These are phyloP conservation scores for Leucogyrophana mollusca DNA, from an alignment of 768 basidiomycete genomes.

Conservation along the genomic window DNA sequence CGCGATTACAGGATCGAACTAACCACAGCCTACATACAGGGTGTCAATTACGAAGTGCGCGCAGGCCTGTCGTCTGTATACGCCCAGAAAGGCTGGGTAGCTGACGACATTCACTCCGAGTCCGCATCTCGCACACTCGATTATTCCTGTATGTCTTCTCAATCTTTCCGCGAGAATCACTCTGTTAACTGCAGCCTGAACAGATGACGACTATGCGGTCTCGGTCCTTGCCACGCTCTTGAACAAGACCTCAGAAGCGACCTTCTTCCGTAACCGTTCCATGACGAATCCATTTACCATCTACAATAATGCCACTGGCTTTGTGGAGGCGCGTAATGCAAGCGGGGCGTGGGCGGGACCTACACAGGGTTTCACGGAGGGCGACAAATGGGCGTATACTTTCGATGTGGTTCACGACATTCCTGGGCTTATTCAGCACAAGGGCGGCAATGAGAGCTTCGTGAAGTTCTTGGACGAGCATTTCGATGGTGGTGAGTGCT, in stretches of 20 bases:
- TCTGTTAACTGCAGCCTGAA: background rate
- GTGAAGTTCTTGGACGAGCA: constrained; percentile 64
- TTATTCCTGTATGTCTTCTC: constrained; percentile 64
- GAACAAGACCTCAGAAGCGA: constrained; percentile 47
- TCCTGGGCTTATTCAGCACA: constrained; percentile 54
- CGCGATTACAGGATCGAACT: background rate
- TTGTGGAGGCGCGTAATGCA: constrained; percentile 78
- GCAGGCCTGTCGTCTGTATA: constrained; percentile 77
- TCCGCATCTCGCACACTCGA: constrained; percentile 76
- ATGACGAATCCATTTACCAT: constrained; percentile 56
- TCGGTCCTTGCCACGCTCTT: constrained; percentile 59
- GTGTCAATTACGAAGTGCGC: constrained; percentile 78
- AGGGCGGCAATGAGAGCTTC: constrained; percentile 67
- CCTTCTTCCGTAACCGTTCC: constrained; percentile 56
- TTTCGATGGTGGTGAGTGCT: constrained; percentile 42
- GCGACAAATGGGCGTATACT: constrained; percentile 75
- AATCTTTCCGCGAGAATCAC: background rate
- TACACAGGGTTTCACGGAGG: constrained; percentile 79
- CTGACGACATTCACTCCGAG: constrained; percentile 76
- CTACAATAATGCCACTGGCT: constrained; percentile 66
- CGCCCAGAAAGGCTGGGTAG: constrained; percentile 69
- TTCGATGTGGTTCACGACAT: constrained; percentile 77
- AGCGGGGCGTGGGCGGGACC: constrained; percentile 73
- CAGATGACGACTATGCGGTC: constrained; percentile 79
- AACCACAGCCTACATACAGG: constrained; percentile 30